Evolutionary conservation across 164 flowering plant genomes (phyloP), one percentile per base, ranked within the genome.

Genomic region (Aristolochia contorta): DNA sequence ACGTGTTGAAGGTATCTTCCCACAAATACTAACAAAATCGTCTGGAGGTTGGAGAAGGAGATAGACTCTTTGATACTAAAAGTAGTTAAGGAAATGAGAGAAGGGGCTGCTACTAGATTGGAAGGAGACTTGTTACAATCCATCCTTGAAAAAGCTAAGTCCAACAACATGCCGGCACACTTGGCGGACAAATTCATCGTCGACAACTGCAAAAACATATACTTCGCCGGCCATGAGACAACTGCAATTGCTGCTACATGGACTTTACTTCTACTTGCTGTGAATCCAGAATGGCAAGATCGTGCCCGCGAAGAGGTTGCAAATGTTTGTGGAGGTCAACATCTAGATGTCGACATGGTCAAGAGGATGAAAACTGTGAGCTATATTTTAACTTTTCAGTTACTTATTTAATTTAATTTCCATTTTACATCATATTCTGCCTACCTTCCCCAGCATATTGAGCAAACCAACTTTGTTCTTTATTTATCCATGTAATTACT

Each of bases 161-260:
- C 65, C 81, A 10, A 74, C 81, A 43, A 75, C 73, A 4, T 77
- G 80, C 15, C 58, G 60, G n/a, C 51, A 30, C 5, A 58, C 64
- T 6, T 71, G 80, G n/a, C 54, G 50, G 0, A n/a, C n/a, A n/a
- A n/a, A n/a, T 84, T 84, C 72, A 70, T 86, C 0, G 79, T 80
- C 0, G 89, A 83, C 43, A 85, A 83, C 59, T 80, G 87, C 78
- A 83, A 81, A 71, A 77, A 68, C 73, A 77, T 85, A 14, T 83
- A 77, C 71, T 71, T 81, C 19, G 81, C 89, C 13, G 84, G 84
- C 1, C 73, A 74, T 24, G 81, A 74, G 47, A 75, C 76, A 0
- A 69, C 74, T 0, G 73, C 75, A n/a, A 32, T 54, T 4, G 23
- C 66, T 10, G 67, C 64, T 9, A 21, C 70, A 0, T 77, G 80